Evolutionary conservation across 352 stramenopile species (phyloP), one percentile per base, ranked within the genome.

Genomic region (Phytophthora sp.): DNA sequence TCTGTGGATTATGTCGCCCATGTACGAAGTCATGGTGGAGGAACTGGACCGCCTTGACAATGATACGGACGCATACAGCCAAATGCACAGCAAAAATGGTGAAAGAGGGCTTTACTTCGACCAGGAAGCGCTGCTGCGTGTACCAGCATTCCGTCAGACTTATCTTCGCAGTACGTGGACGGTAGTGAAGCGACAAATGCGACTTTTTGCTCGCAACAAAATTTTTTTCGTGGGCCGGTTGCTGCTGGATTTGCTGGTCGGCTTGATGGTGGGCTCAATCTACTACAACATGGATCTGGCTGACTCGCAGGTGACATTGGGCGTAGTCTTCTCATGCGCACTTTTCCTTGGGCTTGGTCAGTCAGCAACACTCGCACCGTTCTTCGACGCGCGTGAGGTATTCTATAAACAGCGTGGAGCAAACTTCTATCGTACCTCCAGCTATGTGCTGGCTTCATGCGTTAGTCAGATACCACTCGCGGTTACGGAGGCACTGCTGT

Each of bases 401-500:
- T 89, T 79, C 67, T 96, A 96, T 72, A 96, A 96, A 61, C 90
- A 97, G 17, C 75, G 77, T 6, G 77, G 84, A 9, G 72, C 79
- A 15, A 95, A 96, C 59, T 95, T 96, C 66, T 97, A 87, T 43
- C 81, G 80, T 11, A 80, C 87, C 7, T 84, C 78, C n/a, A 79
- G 77, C 34, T 95, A 89, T 54, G 76, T 94, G 18, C 32, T 95
- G n/a, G 84, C 74, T 2, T 68, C 54, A 4, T 61, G 53, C 11
- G 49, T 44, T 9, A 70, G 69, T 38, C 66, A 80, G 38, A 8
- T 83, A 9, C 70, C 82, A n/a, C 65, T 87, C 30, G 54, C 61
- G 51, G 13, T 82, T 12, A 59, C 84, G 8, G 89, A 96, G 71
- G 75, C 75, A 1, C 34, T 93, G 3, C 42, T 94, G 17, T 95